Evolutionary conservation across 1,139 yeast genomes (phyloP).

Genomic region (Lodderomyces oxycetoniae): DNA sequence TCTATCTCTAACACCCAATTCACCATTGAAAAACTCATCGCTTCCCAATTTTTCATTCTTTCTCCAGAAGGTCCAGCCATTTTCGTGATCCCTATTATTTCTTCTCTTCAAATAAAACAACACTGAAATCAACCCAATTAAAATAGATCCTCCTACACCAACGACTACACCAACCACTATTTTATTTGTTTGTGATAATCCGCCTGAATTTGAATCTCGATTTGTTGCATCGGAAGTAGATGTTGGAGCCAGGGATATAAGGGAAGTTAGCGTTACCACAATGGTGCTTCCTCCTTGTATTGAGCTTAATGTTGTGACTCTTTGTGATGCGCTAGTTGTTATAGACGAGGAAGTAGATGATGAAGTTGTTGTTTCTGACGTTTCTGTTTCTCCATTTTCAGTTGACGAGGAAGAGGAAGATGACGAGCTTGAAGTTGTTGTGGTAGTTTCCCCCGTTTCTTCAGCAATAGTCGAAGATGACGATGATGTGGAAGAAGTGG

Average conservation of each 20-base stretch:
- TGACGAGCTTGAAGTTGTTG: conserved; percentile 7
- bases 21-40: conserved; percentile 59
- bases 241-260: conserved; percentile 27
- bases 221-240: conserved; percentile 17
- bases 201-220: conserved; percentile 18
- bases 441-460: conserved; percentile 5
- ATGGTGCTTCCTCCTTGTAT: conserved; percentile 36
- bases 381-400: conserved; percentile 8
- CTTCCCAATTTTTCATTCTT: conserved; percentile 42
- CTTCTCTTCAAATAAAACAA: conserved; percentile 35
- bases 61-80: conserved; percentile 52
- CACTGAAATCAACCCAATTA: conserved; percentile 33
- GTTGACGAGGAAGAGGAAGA: conserved; percentile 7
- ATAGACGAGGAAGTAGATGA: conserved; percentile 7
- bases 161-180: conserved; percentile 50
- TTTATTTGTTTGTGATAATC: conserved; percentile 41
- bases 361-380: conserved; percentile 5
- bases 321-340: conserved; percentile 10
- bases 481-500: conserved; percentile 8
- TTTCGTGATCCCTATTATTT: conserved; percentile 26
- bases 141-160: conserved; percentile 46
- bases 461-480: conserved; percentile 7
- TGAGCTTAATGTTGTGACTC: conserved; percentile 28
- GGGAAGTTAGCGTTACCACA: conserved; percentile 36
- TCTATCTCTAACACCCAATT: conserved; percentile 49